Conservation (phyloP, 257 asterid genomes). For the Coffea canephora region DNA sequence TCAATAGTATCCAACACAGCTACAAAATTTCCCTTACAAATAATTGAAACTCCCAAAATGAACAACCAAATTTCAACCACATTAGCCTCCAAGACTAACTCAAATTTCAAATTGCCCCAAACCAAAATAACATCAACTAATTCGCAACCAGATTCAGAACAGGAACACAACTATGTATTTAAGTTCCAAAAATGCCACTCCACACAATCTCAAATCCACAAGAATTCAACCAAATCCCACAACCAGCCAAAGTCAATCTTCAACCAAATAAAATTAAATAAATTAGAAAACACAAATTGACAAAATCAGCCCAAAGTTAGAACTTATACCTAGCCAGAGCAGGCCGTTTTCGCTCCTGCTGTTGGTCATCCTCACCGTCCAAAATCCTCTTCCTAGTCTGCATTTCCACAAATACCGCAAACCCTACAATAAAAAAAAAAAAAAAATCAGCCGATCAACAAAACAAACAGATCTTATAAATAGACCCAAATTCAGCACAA, state of each 20-base stretch:
- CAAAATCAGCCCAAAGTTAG: background rate
- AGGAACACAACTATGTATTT: background rate
- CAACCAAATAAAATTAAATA: background rate
- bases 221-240: background rate
- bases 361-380: conserved; percentile 68
- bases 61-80: background rate
- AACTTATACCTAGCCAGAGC: conserved; percentile 49
- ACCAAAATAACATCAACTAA: background rate
- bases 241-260: conserved; percentile 1
- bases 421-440: background rate
- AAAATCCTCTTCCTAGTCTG: conserved; percentile 89
- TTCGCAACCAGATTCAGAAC: background rate
- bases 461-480: conserved; percentile 17
- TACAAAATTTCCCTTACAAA: background rate
- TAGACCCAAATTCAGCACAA: background rate
- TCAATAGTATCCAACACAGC: background rate
- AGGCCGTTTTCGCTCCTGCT: conserved; percentile 60
- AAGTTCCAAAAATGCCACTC: background rate
- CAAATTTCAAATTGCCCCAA: background rate
- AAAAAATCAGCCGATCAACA: background rate
- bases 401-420: conserved; percentile 46
- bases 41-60: background rate
- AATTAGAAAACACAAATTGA: conserved; percentile 2
- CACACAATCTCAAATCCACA: background rate
- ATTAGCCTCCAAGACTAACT: background rate